Base-by-base conservation (phyloP, 2,329 filamentous ascomycete genomes). In the Fusarium ramigenum region DNA sequence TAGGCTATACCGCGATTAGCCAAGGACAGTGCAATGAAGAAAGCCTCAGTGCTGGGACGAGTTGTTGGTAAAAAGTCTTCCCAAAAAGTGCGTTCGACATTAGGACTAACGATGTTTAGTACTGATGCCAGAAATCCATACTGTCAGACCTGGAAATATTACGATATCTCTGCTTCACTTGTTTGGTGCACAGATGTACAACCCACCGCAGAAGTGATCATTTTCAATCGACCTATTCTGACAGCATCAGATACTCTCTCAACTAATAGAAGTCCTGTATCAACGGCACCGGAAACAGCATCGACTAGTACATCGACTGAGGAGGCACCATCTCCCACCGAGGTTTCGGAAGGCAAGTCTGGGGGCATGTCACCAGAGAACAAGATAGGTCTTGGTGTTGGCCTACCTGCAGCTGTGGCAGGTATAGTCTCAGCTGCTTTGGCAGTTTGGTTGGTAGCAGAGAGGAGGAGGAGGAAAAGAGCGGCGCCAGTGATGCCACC, bases 401-500 rank as follows among this genome's bases (percentile, higher is more conserved):
- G 39, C 5, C 9, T 57, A 9, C 39, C 39, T 34, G 28, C 21
- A 3, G 25, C 37, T 21, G n/a, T 57, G 2, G 53, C 28, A 3
- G 28, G 16, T 15, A 34, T 34, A 21, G n/a, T 25, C 7, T 57
- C n/a, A 19, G 53, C 53, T 21, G 18, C 2, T 9, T 5, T 30
- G 3, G n/a, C 7, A 12, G 23, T 53, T 21, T 53, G 12, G 49
- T 4, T 16, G 14, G 23, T 15, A 10, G 3, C 9, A 14, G 19
- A 14, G 10, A 50, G 8, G 30, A 32, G n/a, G n/a, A 52, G 18
- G 23, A 21, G 12, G 7, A 52, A 2, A 11, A 21, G 32, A 34
- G 49, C n/a, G 2, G 49, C 4, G 7, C 11, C 18, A 4, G 32
- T 0, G 21, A 12, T 21, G 2, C 28, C 21, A 12, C 1, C 5